Evolutionary conservation across 768 basidiomycete species (phyloP), one percentile per base, ranked within the genome.

Genomic region (Coprinopsis strossmayeri): DNA sequence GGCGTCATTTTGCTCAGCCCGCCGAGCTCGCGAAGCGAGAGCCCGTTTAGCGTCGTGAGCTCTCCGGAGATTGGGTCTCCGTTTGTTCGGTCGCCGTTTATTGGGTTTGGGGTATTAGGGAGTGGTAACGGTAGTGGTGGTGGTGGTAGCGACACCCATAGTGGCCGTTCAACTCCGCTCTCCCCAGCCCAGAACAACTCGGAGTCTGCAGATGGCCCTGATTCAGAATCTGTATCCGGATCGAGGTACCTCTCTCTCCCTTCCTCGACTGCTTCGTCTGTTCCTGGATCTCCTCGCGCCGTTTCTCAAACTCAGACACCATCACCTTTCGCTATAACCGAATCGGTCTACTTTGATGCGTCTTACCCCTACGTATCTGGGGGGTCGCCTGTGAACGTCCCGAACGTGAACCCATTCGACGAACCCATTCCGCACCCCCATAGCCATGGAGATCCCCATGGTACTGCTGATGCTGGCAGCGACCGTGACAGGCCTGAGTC

Each of bases 1-100:
- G 70, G 67, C 23, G 56, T 74, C 21, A 70, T 71, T 48, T 62
- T 75, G 21, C 62, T 74, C 41, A 73, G 71, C 13, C 69, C 71
- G 5, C 69, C 72, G 2, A 70, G 71, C 5, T 73, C 71, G 5
- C 65, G 69, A 18, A 57, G 71, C 1, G 63, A 66, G 15, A 67
- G 70, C 3, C 72, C 70, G 1, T 73, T 72, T 55, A 66, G 67
- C 17, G 54, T 58, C 35, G 26, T 50, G n/a, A 37, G 48, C 32
- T 30, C 12, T 20, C 21, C 30, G 27, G 41, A 34, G 9, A 32
- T 15, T 32, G 30, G 30, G 30, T 7, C 30, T 32, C 9, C 9
- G 30, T 15, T 15, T 37, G n/a, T 32, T 1, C 28, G 40, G 4
- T 2, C 41, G 62, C 39, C 61, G 57, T 18, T 55, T 34, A 26